Evolutionary conservation across 116 monocot genomes (phyloP), one percentile per base, ranked within the genome.

Genomic region (Dioscorea cayenensis): DNA sequence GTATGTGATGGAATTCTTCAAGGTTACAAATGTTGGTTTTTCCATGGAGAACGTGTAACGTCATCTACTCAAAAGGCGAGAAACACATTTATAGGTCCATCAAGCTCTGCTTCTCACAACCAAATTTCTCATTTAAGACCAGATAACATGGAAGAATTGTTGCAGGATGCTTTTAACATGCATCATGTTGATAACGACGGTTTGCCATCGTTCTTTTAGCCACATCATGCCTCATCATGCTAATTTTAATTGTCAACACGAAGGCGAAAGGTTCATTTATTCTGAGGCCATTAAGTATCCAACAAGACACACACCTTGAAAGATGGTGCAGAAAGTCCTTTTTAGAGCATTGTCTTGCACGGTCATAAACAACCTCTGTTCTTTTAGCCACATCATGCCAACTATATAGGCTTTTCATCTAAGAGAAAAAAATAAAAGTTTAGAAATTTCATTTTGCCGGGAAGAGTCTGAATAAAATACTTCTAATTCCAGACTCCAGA

Each of bases 341-440:
- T n/a, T 89, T 49, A 3, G 86, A 58, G 66, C 84, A 83, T 38
- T 75, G 71, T 68, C 78, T 67, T 75, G 94, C 91, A 71, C 80
- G 82, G 36, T 89, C 81, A 80, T 99, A 99, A 10, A 99, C 99
- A 71, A 87, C 77, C 76, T 87, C 86, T 29, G 99, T 99, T 82
- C 99, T 86, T 66, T 83, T 89, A 61, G 94, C 99, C 72, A 99
- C 99, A 71, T 99, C 94, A 80, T 90, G 91, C 99, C 99, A 99
- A 73, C 94, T 94, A 73, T 99, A 99, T 50, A 94, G 66, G 66
- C 70, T 82, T 87, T 94, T 99, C 86, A 99, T 85, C 94, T 94
- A 67, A 51, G 49, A 72, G 67, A 64, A 73, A 43, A 1, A 64
- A 9, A 36, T 18, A 27, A 28, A 29, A 28, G 6, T 65, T 65